Conservation (phyloP, 495 filamentous ascomycete species). For the Annulohypoxylon nitens region DNA sequence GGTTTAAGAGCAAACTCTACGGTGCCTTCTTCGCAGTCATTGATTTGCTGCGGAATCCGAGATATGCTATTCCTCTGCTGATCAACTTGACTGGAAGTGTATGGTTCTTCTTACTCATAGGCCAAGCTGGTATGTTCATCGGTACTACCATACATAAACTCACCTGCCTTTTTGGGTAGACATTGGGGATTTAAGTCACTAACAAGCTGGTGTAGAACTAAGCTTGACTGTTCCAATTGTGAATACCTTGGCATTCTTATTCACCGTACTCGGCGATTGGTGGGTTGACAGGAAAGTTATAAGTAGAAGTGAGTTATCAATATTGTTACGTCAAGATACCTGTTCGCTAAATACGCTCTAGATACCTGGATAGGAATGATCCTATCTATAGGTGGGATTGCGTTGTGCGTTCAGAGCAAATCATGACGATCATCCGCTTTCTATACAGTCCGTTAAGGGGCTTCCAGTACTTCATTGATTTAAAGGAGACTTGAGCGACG, state of each 20-base stretch:
- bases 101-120: slow-evolving; percentile 97
- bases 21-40: slow-evolving; percentile 76
- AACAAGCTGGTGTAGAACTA: slow-evolving; percentile 70
- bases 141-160: background rate
- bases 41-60: slow-evolving; percentile 82
- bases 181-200: background rate
- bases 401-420: slow-evolving; percentile 83
- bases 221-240: slow-evolving; percentile 95
- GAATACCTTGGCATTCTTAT: slow-evolving; percentile 93
- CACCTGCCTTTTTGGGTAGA: background rate
- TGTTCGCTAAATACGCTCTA: slow-evolving; percentile 46
- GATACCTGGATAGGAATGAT: slow-evolving; percentile 93
- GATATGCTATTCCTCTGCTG: slow-evolving; percentile 86
- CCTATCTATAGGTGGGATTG: slow-evolving; percentile 85
- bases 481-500: background rate
- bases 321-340: slow-evolving; percentile 1
- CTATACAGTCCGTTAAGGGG: background rate
- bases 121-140: slow-evolving; percentile 79
- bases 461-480: background rate
- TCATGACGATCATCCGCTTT: slow-evolving; percentile 33
- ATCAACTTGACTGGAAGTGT: slow-evolving; percentile 94
- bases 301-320: slow-evolving; percentile 69
- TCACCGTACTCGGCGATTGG: slow-evolving; percentile 96
- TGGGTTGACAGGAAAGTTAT: slow-evolving; percentile 93
- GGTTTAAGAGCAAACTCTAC: slow-evolving; percentile 67